Evolutionary conservation across 352 stramenopile species (phyloP), one percentile per base, ranked within the genome.

Genomic region (Plasmopara viticola): DNA sequence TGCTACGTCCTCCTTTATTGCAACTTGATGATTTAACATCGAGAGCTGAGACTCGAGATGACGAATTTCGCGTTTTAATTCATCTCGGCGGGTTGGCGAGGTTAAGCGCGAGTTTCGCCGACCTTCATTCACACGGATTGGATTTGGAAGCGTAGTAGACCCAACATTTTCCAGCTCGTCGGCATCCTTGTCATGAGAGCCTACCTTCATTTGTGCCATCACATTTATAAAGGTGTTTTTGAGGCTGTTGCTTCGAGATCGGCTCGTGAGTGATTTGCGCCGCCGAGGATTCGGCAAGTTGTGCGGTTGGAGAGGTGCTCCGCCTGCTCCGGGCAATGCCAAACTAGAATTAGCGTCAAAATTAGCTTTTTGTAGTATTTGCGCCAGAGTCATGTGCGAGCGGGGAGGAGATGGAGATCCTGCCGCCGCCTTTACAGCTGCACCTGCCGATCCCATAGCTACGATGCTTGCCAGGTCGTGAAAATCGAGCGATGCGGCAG

Each of bases 201-300:
- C 54, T 8, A 61, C 69, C 9, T 74, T 72, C 55, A 86, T 74
- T 45, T 86, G 69, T 3, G 73, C 68, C 55, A 90, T 75, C 44
- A 90, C 78, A 12, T 64, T 86, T 14, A 79, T 58, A 6, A 89
- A 57, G 5, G 64, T 82, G 13, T 73, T 85, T 29, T 84, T 78
- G 29, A 87, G 53, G 5, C 75, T 88, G 43, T 88, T 87, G 48
- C 74, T 90, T 7, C 82, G 64, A 25, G 70, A 74, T 9, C 82
- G 77, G 18, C 63, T 82, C 20, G 73, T 73, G 13, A 80, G 48
- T 0, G 77, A 87, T 44, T 82, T 84, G 18, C 76, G 68, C 35
- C 76, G 62, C 5, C 69, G 67, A 35, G 62, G 49, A 38, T 76
- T 79, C 0, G 72, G 64, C 30, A 76, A 18, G 34, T 82, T 82